A percentile compares a stretch with the other conserved stretches of the same genome.
phyloP scores from a whole-genome alignment of 2,329 filamentous ascomycete species.

The Lasiodiplodia gonubiensis region DNA sequence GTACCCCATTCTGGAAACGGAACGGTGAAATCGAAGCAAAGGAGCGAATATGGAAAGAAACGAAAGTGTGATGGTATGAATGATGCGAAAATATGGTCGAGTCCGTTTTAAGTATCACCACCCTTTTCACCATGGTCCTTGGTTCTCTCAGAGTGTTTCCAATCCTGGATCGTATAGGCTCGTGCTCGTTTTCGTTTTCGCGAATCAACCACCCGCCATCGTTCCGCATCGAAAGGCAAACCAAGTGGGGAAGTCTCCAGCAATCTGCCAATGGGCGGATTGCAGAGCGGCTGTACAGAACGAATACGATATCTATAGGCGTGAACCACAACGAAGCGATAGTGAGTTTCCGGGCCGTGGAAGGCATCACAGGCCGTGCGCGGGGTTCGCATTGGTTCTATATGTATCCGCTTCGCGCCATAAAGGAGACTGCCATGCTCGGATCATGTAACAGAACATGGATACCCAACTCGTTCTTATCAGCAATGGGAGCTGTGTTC shows the following conservation, averaged over 20 bases:
- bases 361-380: not conserved
- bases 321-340: not conserved
- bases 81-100: not conserved
- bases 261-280: not conserved
- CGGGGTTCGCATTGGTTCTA: not conserved
- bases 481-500: not conserved
- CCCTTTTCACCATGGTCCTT: not conserved
- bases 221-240: not conserved
- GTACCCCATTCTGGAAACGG: conserved; percentile 34
- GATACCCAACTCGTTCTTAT: not conserved
- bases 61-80: not conserved
- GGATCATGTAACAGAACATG: not conserved
- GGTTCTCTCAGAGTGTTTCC: not conserved
- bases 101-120: not conserved
- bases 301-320: not conserved
- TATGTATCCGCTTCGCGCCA: not conserved
- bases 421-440: not conserved
- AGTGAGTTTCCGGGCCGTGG: not conserved
- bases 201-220: not conserved
- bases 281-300: not conserved
- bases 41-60: not conserved
- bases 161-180: not conserved
- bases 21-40: not conserved
- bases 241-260: not conserved
- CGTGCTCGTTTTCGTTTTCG: conserved; percentile 22